Base-by-base conservation (phyloP, 2,329 filamentous ascomycete species). In the Microsporum audouinii region DNA sequence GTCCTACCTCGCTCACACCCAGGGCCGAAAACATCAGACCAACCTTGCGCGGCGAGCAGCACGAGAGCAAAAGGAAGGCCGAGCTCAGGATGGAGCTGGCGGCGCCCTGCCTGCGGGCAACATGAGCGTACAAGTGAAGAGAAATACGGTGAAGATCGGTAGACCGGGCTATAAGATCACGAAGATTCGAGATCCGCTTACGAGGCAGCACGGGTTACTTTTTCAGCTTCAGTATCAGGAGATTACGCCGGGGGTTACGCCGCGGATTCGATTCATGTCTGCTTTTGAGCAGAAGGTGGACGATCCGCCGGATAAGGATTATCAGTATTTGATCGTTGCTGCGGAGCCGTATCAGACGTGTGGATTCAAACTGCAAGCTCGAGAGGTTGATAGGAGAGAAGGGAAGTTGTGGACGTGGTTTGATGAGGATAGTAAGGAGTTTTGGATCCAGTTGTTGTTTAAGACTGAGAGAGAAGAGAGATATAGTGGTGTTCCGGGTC, bases 341-440 rank as follows among this genome's bases (percentile, higher is more conserved):
- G 94, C 92, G 8, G 94, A 99, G 78, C 94, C 94, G 8, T 99
- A 99, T 77, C 92, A 99, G 83, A 97, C 91, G 1, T 95, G 92
- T 73, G 89, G 84, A 3, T 97, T 99, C 75, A 99, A 99, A 80
- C 80, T 99, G 60, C 94, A 96, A 73, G 89, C 91, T 3, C 81
- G 90, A 63, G 94, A 97, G 79, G 85, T 99, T 63, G 94, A 99
- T 77, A 84, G 91, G 68, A 82, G 88, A 29, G 91, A 95, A 66
- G 91, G 89, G 61, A 83, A 87, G 69, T 94, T 91, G 75, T 99
- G 92, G 82, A 88, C 84, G 60, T 97, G 91, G 86, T 99, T 91
- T 80, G 94, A 99, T 76, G 86, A 88, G 63, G 94, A 99, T 73
- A 85, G 87, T 65, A 96, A 95, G 80, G 92, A 97, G 78, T 99